phyloP scores from a whole-genome alignment of 2,329 filamentous ascomycete genomes.

The Pseudogymnoascus sp. region DNA sequence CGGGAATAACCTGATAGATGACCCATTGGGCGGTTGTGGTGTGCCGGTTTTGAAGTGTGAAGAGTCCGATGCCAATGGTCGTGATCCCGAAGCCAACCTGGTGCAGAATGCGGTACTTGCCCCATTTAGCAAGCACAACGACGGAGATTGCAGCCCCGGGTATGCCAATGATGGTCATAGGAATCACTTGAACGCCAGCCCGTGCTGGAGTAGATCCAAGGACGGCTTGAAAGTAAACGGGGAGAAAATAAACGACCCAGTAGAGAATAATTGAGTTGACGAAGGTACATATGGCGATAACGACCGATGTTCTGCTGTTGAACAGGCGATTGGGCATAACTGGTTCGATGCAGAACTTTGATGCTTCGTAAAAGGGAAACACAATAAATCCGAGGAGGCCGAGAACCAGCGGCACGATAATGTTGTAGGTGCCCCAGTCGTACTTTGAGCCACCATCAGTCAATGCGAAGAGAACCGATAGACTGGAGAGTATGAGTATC shows the following conservation, averaged over 20 bases:
- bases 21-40: slow-evolving; percentile 35
- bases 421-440: slow-evolving; percentile 34
- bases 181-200: neutral
- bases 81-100: slow-evolving; percentile 7
- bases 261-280: slow-evolving; percentile 31
- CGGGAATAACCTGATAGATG: slow-evolving; percentile 34
- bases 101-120: neutral
- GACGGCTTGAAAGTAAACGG: slow-evolving; percentile 9
- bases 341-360: slow-evolving; percentile 11
- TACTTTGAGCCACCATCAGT: slow-evolving; percentile 37
- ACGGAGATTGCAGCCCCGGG: neutral
- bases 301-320: slow-evolving; percentile 7
- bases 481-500: slow-evolving; percentile 34
- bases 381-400: slow-evolving; percentile 33
- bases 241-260: slow-evolving; percentile 23
- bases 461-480: slow-evolving; percentile 36
- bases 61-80: slow-evolving; percentile 28
- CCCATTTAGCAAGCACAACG: slow-evolving; percentile 3
- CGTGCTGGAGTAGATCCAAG: neutral
- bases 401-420: slow-evolving; percentile 38
- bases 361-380: slow-evolving; percentile 23
- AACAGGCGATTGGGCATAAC: slow-evolving; percentile 11
- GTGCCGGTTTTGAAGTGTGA: slow-evolving; percentile 32
- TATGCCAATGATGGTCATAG: neutral
- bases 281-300: slow-evolving; percentile 28